Evolutionary conservation across 495 filamentous ascomycete species (phyloP), one percentile per base, ranked within the genome.

Genomic region (Hamigera avellanea): DNA sequence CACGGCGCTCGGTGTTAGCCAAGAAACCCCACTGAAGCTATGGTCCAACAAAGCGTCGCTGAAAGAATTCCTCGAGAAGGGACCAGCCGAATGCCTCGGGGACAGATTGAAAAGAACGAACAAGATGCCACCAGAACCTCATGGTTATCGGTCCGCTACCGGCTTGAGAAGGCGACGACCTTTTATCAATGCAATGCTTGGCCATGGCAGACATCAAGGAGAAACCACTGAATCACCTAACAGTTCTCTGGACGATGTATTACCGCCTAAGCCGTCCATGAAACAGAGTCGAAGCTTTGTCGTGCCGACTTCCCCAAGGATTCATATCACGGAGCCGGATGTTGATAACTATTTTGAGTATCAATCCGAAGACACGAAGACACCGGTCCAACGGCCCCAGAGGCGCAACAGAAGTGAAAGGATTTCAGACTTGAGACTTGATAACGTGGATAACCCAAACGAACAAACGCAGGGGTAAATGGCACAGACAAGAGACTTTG

Each of bases 21-120:
- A 53, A 39, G 42, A 61, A 43, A 45, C 51, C 8, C 64, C 63
- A 6, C 59, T 75, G 1, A 69, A 72, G 26, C 42, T 78, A 1
- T 78, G 73, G 52, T 67, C 72, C 6, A 70, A 66, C 0, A 67
- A 59, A 26, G 56, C 71, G 14, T 51, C 60, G 0, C 56, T 75
- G 3, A 50, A 64, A 16, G 63, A 75, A 1, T 79, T 72, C 26
- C 40, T 64, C 2, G 19, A 34, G 0, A 29, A 33, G 2, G 60
- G 60, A 1, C 54, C 60, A 0, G 46, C 46, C 1, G 40, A 43
- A 3, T 64, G 60, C 30, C 49, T 64, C 12, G 41, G 43, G 8
- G 49, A 54, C 21, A 44, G 60, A 9, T 36, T 64, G 8, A 51
- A 42, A 21, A 48, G 34, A 14, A 46, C 45, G 8, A 42, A 21